Evolutionary conservation across 192 early-diverging fungal species (phyloP).

Genomic region (Coemansia sp.): DNA sequence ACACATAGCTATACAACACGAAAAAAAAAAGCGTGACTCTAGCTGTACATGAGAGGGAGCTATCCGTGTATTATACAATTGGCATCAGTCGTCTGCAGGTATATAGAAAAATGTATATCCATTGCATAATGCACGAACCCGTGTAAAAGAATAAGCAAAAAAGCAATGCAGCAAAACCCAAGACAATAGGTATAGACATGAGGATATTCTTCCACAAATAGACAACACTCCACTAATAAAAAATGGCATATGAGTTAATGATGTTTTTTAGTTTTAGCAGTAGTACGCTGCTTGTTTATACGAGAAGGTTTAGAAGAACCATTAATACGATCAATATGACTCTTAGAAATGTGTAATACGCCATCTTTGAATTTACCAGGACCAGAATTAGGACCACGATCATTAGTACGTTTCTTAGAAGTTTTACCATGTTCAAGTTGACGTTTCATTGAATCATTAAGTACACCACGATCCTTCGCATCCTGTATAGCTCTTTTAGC

Average conservation of each 20-base stretch:
- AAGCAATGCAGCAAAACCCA: background rate
- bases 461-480: constrained; percentile 35
- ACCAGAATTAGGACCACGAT: constrained; percentile 28
- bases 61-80: background rate
- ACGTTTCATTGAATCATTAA: constrained; percentile 32
- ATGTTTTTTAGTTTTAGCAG: constrained; percentile 5
- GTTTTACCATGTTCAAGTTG: constrained; percentile 38
- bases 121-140: background rate
- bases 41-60: background rate
- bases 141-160: background rate
- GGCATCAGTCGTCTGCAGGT: background rate
- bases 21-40: background rate
- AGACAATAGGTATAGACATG: no score
- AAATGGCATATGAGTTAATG: background rate
- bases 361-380: constrained; percentile 39
- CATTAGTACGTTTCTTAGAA: background rate
- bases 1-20: background rate
- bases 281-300: constrained; percentile 16
- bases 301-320: constrained; percentile 3
- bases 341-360: constrained; percentile 37
- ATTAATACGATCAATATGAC: constrained; percentile 43
- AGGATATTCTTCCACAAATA: no score
- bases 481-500: constrained; percentile 32
- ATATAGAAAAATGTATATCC: background rate
- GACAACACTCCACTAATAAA: background rate